Evolutionary conservation across 495 filamentous ascomycete species (phyloP), one percentile per base, ranked within the genome.

Genomic region (Podospora conica): DNA sequence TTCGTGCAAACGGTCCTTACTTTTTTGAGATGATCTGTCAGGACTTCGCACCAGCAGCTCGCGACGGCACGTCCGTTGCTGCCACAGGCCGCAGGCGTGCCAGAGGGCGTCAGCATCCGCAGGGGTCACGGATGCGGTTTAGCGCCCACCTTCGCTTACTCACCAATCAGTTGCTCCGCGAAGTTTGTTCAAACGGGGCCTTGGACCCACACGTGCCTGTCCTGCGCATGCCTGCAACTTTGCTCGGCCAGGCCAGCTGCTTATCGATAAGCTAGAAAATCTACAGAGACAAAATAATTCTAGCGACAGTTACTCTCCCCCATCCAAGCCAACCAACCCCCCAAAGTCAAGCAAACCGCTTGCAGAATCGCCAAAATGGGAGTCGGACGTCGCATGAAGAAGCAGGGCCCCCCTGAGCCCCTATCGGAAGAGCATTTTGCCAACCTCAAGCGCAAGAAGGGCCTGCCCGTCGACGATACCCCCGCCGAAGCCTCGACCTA

Each of bases 341-440:
- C 60, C 21, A 57, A 24, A 57, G 57, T 22, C 58, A 48, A 60
- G 20, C 53, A 58, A 60, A 63, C 63, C 60, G 62, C 69, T 55
- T 56, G 27, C 60, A 68, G 61, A 65, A 56, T 61, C 65, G 65
- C 59, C 28, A 87, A 76, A 75, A 97, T 97, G 93, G 93, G 93
- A 79, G 82, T 85, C 65, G 90, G 92, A 68, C 91, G 92, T 71
- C 92, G 95, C 68, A 94, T 97, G 89, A 88, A 90, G 75, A 97
- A 98, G 79, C 95, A 98, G 82, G 96, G 92, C 40, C 85, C 90
- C 66, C 96, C 96, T 29, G 84, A 87, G 65, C 84, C 87, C 28
- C 85, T 97, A 65, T 89, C 94, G 70, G 92, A 96, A 76, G 87
- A 85, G 25, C 89, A 89, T 71, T 87, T 90, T 66, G 83, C 87